These are phyloP conservation scores for Flaveria sonorensis DNA, from an alignment of 129 eudicot genomes.

Conservation along the genomic window DNA sequence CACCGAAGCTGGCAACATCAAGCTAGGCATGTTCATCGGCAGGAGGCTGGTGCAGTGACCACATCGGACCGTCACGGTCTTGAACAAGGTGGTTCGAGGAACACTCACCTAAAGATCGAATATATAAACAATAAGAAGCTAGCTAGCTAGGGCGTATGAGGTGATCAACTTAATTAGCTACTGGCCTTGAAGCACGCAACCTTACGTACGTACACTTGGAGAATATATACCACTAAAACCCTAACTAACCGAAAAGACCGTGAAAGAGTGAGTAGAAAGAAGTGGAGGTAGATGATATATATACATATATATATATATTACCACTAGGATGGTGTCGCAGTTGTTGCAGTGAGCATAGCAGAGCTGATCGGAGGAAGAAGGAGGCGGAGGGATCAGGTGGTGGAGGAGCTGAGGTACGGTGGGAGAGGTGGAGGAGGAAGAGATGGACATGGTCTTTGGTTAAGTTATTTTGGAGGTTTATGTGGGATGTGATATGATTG, in stretches of 20 bases:
- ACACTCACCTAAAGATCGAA: slow-evolving; percentile 56
- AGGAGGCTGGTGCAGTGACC: slow-evolving; percentile 76
- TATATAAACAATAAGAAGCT: too few relatives aligned
- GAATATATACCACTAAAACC: too few relatives aligned
- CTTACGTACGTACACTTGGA: too few relatives aligned
- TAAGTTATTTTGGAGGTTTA: slow-evolving; percentile 4
- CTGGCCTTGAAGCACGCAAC: too few relatives aligned
- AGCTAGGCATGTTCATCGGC: slow-evolving; percentile 61
- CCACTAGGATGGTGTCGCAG: slow-evolving; percentile 68
- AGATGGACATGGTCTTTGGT: slow-evolving; percentile 38
- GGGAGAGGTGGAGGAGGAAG: slow-evolving; percentile 31
- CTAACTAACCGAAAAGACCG: too few relatives aligned
- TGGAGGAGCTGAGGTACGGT: slow-evolving; percentile 50
- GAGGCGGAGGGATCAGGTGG: slow-evolving; percentile 45
- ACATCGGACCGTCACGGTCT: slow-evolving; percentile 78
- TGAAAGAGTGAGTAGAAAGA: too few relatives aligned
- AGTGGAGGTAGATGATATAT: too few relatives aligned
- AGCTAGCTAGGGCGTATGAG: too few relatives aligned
- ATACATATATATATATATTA: not conserved
- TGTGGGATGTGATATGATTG: slow-evolving; percentile 46
- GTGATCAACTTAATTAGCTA: too few relatives aligned
- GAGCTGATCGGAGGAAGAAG: slow-evolving; percentile 57
- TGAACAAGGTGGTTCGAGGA: slow-evolving; percentile 77
- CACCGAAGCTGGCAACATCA: slow-evolving; percentile 47
- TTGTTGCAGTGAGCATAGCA: slow-evolving; percentile 63